Evolutionary conservation across 192 early-diverging fungal genomes (phyloP).

Genomic region (Linnemannia hyalina): DNA sequence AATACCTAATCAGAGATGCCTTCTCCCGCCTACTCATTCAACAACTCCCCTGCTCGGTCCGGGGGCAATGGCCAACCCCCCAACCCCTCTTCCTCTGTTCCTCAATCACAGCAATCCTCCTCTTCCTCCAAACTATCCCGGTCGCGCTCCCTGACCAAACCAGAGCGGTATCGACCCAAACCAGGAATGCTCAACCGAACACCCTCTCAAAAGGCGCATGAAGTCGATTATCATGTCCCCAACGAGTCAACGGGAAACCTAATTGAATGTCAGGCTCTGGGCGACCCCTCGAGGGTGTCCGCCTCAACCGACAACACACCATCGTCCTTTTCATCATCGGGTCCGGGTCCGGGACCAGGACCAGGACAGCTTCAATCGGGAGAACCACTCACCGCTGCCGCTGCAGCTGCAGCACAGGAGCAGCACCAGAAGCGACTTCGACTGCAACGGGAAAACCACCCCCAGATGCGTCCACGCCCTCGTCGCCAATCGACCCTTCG

Average conservation of each 20-base stretch:
- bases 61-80: neutral
- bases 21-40: neutral
- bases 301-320: conserved; percentile 1
- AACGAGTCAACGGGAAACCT: conserved; percentile 48
- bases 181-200: conserved; percentile 60
- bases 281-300: neutral
- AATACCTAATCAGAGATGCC: conserved; percentile 1
- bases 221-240: conserved; percentile 9
- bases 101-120: neutral
- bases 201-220: conserved; percentile 38
- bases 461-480: conserved; percentile 32
- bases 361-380: neutral
- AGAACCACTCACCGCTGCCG: conserved; percentile 32
- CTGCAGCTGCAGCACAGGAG: conserved; percentile 32
- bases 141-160: conserved; percentile 60
- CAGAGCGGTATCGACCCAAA: conserved; percentile 64
- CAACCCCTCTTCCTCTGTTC: neutral
- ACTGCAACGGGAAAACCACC: conserved; percentile 39
- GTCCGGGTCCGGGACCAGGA: neutral
- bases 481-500: conserved; percentile 39
- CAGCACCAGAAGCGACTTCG: conserved; percentile 41
- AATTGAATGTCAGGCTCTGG: conserved; percentile 15
- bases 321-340: neutral
- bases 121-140: conserved; percentile 40
- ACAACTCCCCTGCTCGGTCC: neutral